phyloP scores from a whole-genome alignment of 495 filamentous ascomycete species.

The Tuber microsphaerosporum region DNA sequence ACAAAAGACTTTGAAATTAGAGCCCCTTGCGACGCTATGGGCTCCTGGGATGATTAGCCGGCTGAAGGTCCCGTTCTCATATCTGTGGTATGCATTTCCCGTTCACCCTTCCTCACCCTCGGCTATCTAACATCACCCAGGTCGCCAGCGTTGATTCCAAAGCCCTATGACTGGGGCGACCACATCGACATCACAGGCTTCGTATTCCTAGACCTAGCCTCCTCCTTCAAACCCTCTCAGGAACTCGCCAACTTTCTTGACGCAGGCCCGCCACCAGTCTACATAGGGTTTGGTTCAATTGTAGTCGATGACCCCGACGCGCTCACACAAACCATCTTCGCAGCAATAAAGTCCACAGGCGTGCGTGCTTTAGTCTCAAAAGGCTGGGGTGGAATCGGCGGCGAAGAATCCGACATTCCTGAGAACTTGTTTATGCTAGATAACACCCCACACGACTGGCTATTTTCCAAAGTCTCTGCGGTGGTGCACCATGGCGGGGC shows the following conservation, averaged over 20 bases:
- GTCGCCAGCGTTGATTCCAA: conserved; percentile 58
- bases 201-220: conserved; percentile 58
- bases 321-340: conserved; percentile 58
- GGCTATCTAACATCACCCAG: background rate
- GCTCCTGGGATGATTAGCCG: conserved; percentile 57
- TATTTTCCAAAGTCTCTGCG: conserved; percentile 55
- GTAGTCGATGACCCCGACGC: conserved; percentile 60
- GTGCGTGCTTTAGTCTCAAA: conserved; percentile 59
- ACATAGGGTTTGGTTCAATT: conserved; percentile 64
- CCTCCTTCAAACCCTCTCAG: conserved; percentile 52
- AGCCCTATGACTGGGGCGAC: conserved; percentile 57
- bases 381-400: conserved; percentile 61
- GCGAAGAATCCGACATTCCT: conserved; percentile 48
- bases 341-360: conserved; percentile 54
- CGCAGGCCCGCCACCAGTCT: conserved; percentile 51
- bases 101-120: background rate
- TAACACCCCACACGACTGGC: conserved; percentile 63
- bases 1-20: conserved; percentile 53
- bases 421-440: conserved; percentile 58
- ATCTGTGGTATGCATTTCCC: conserved; percentile 49
- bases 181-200: conserved; percentile 61
- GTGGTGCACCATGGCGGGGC: conserved; percentile 63
- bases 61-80: conserved; percentile 57
- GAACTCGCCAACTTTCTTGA: conserved; percentile 53
- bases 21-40: conserved; percentile 58